phyloP scores from a whole-genome alignment of 176 grass and related monocot genomes.

The Melocanna baccifera region DNA sequence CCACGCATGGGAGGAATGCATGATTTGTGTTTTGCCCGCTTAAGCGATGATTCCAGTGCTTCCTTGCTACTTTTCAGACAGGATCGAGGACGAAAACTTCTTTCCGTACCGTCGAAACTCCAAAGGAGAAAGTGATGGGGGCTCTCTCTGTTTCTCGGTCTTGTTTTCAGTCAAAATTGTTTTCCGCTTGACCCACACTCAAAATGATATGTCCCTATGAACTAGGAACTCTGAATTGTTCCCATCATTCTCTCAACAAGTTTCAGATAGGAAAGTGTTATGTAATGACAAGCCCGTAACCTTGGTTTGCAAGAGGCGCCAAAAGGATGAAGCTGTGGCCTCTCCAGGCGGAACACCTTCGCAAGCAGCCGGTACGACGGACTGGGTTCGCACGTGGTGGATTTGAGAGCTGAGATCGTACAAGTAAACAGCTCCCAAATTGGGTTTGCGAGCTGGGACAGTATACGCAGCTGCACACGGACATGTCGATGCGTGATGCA shows the following conservation, averaged over 20 bases:
- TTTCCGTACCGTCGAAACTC: neutral
- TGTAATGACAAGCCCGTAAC: neutral
- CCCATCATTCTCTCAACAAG: neutral
- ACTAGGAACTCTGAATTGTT: neutral
- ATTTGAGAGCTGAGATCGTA: too few species aligned
- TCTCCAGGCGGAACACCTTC: neutral
- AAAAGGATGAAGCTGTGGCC: neutral
- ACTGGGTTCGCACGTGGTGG: neutral
- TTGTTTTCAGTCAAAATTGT: too few species aligned
- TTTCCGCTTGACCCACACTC: too few species aligned
- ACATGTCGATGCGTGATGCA: neutral
- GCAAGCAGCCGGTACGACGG: neutral
- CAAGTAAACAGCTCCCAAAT: neutral
- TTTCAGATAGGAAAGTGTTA: too few species aligned
- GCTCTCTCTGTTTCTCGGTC: too few species aligned
- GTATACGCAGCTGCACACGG: neutral
- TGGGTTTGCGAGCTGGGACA: neutral
- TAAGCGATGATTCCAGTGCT: neutral
- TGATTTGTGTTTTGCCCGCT: neutral
- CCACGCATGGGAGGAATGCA: conserved; percentile 22
- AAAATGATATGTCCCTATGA: too few species aligned
- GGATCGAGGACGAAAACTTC: neutral
- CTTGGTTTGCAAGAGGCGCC: neutral
- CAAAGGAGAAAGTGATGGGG: neutral
- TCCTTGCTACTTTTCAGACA: neutral